Base-by-base conservation (phyloP, 2,329 filamentous ascomycete species). In the Alternaria atra region DNA sequence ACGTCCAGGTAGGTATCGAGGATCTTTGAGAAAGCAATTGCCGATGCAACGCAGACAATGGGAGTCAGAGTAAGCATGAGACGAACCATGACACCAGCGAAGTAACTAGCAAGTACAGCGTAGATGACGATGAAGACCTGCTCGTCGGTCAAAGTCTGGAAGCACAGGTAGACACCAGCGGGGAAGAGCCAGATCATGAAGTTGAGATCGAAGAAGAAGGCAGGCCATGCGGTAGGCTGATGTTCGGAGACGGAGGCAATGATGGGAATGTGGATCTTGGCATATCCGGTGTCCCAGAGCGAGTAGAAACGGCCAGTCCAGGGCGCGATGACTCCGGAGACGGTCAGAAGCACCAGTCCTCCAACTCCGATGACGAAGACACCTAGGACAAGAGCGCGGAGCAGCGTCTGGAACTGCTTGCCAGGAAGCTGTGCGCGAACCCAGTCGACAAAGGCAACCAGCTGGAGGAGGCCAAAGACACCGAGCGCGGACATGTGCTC, bases 171-270 rank as follows among this genome's bases (percentile, higher is more conserved):
- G 59, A 99, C 93, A 80, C 95, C 95, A 12, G 95, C 96, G 4
- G 95, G 95, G 88, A 99, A 98, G 53, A 99, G 89, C 95, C 95
- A 99, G 82, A 99, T 97, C 74, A 99, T 87, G 84, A 99, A 89
- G 84, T 97, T 97, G 71, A 99, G 86, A 75, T 99, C 95, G 80
- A 99, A 99, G 85, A 99, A 99, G 86, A 97, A 99, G 15, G 96
- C 93, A 2, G 95, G 95, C 95, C 95, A 99, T 43, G 95, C 95
- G 37, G 95, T 99, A 55, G 95, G 95, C 83, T 99, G 95, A 83
- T 99, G 95, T 83, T 99, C 95, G 1, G 95, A 99, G 47, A 99
- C 95, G n/a, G 95, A 99, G 4, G 95, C 95, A 79, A 99, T 99
- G 77, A 99, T 99, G 63, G 95, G 95, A 77, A 99, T 99, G 77